A percentile compares a stretch with the other conserved stretches of the same genome.
Evolutionary conservation across 192 early-diverging fungal genomes (phyloP).

Genomic region (Coemansia sp.): DNA sequence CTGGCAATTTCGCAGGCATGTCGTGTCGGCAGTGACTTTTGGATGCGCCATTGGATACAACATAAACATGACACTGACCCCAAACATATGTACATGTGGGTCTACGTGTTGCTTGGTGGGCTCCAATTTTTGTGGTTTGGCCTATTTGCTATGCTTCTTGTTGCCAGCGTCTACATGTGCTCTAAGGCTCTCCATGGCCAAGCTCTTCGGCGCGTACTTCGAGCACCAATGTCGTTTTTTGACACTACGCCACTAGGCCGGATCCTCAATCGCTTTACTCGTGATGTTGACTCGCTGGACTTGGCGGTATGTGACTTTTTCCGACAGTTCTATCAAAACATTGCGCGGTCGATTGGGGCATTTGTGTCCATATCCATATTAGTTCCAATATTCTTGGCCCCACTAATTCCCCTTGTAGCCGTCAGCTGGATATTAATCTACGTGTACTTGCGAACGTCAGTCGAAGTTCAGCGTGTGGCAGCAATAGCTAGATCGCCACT

Average conservation of each 20-base stretch:
- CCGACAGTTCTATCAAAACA: conserved; percentile 61
- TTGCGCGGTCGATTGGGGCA: conserved; percentile 32
- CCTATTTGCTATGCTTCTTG: conserved; percentile 26
- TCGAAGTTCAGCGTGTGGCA: conserved; percentile 89
- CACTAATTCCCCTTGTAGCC: conserved; percentile 69
- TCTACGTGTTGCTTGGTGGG: conserved; percentile 69
- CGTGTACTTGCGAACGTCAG: conserved; percentile 76
- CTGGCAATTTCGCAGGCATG: conserved; percentile 32
- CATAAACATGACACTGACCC: conserved; percentile 26
- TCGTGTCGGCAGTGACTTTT: conserved; percentile 56
- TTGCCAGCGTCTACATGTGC: conserved; percentile 44
- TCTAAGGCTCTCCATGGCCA: conserved; percentile 62
- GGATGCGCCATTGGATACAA: conserved; percentile 66
- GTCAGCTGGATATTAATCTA: conserved; percentile 73
- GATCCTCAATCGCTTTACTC: conserved; percentile 73
- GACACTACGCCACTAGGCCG: conserved; percentile 73
- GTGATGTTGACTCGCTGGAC: conserved; percentile 64
- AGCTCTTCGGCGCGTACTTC: conserved; percentile 74
- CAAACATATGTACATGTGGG: conserved; percentile 56
- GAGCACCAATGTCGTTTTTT: conserved; percentile 69
- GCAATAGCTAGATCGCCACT: conserved; percentile 79
- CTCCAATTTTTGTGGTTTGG: conserved; percentile 56
- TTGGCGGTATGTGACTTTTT: conserved; percentile 62
- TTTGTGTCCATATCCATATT: conserved; percentile 51
- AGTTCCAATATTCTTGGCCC: conserved; percentile 69